Base-by-base conservation (phyloP, 169 alveolate genomes). In the Cryptosporidium viatorum region DNA sequence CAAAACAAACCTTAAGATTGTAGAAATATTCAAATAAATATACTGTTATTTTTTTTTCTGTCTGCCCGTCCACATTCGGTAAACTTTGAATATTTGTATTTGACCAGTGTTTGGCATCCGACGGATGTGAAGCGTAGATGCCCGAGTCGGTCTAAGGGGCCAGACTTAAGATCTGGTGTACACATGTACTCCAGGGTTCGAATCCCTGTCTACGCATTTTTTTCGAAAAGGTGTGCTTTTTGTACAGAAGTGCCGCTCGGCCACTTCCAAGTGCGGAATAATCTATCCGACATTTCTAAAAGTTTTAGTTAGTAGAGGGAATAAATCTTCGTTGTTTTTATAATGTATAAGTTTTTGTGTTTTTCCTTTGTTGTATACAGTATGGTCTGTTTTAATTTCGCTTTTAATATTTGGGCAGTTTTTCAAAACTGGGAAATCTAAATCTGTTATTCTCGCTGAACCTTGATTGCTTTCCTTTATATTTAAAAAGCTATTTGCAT, bases 101-200 rank as follows among this genome's bases (percentile, higher is more conserved):
- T 16, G 48, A 48, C 55, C 55, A 48, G 0, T 48, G 5, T 48
- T 48, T 14, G 21, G 55, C 5, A 3, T 3, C 5, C 55, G 67
- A 0, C n/a, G 43, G 10, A 1, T 4, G 69, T 80, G 52, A 26
- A 29, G 89, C 89, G 89, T 80, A 80, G 89, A 80, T 80, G 89
- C 89, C 89, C 89, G 89, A 80, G 89, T 80, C 89, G 89, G 89
- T 80, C 89, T 80, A 80, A 80, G 89, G 89, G 89, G 89, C 89
- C 89, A 80, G 89, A 80, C 89, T 80, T 80, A 80, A 80, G 89
- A 80, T 80, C 89, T 80, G 89, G 89, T 80, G 89, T 80, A 80
- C 89, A 65, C 69, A n/a, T 80, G 89, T 80, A 80, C 89, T 80
- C 89, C 89, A 80, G 89, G 89, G 89, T 80, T 80, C 89, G 89